Conservation (phyloP, 208 protist species). For the Spongospora subterranea region DNA sequence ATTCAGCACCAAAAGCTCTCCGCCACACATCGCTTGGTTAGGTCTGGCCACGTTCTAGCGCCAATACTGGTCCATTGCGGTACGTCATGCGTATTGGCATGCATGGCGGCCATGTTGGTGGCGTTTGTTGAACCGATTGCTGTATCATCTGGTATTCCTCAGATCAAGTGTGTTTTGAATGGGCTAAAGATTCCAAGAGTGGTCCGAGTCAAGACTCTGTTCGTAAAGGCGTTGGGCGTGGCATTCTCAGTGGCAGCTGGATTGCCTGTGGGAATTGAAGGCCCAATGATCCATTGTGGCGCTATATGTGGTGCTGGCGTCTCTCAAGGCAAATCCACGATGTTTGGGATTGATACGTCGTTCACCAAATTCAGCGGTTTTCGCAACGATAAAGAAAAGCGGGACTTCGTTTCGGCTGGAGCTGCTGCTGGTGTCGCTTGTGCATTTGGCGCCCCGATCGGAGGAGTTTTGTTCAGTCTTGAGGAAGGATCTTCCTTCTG, state of each 20-base stretch:
- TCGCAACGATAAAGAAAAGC: conserved; percentile 83
- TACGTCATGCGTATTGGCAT: background rate
- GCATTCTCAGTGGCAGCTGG: conserved; percentile 85
- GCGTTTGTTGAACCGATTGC: conserved; percentile 75
- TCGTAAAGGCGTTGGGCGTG: conserved; percentile 80
- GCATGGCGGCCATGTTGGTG: conserved; percentile 59
- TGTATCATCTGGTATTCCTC: conserved; percentile 79
- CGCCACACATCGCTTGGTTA: background rate
- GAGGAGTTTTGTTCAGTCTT: conserved; percentile 91
- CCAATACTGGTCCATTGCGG: background rate
- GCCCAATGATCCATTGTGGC: conserved; percentile 92
- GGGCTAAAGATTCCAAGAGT: conserved; percentile 86
- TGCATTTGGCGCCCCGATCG: conserved; percentile 92
- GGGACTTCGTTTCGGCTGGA: conserved; percentile 89
- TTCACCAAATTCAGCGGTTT: conserved; percentile 59
- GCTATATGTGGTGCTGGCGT: conserved; percentile 89
- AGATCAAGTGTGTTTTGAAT: conserved; percentile 88
- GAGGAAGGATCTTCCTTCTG: conserved; percentile 90
- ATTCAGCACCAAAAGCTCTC: background rate
- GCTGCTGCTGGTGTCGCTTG: conserved; percentile 90
- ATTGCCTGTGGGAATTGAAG: conserved; percentile 89
- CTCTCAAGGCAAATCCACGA: conserved; percentile 74
- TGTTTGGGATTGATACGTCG: conserved; percentile 38
- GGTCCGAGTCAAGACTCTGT: conserved; percentile 81
- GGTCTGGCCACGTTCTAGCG: background rate